Base-by-base conservation (phyloP, 441 rosid species). In the Erodium moschatum region DNA sequence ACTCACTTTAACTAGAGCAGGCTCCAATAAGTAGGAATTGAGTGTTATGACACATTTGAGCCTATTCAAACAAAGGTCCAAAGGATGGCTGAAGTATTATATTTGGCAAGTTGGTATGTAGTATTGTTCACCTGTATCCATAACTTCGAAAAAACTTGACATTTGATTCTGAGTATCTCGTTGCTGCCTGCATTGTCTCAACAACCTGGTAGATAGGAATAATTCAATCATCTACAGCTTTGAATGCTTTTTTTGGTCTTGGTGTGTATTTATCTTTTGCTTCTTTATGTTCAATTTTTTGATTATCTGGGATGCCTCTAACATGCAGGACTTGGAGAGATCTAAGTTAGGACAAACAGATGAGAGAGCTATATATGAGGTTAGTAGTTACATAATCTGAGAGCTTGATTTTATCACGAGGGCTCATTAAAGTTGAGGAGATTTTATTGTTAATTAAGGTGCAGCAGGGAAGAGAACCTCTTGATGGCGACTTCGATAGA, bases 331-430 rank as follows among this genome's bases (percentile, higher is more conserved):
- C 19, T 50, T 87, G 82, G 91, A 86, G 54, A 80, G 85, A 70
- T 70, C 85, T 31, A 90, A 85, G 79, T 68, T 85, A 71, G 89
- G 84, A 7, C 91, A 81, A 50, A 77, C 87, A 0, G 94, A 86
- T 80, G 97, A 94, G 86, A 85, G 93, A 75, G 87, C 89, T 6
- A 84, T 91, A 54, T 86, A 86, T 64, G 97, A 88, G 92, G 97
- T 91, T 80, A 81, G 70, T 67, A 67, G 75, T 50, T 50, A 15
- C 66, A 76, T 80, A 65, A 40, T 65, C 31, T 75, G 35, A 31
- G 35, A 20, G 16, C 18, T 69, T 44, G 33, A 1, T 31, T 54
- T 31, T 54, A 54, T 16, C 64, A 52, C 50, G 8, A 33, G 27
- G 74, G 64, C 44, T 20, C 46, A 70, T 50, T 50, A 31, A 67